Evolutionary conservation across 2,329 filamentous ascomycete genomes (phyloP), one percentile per base, ranked within the genome.

Genomic region (Diaporthe sp.): DNA sequence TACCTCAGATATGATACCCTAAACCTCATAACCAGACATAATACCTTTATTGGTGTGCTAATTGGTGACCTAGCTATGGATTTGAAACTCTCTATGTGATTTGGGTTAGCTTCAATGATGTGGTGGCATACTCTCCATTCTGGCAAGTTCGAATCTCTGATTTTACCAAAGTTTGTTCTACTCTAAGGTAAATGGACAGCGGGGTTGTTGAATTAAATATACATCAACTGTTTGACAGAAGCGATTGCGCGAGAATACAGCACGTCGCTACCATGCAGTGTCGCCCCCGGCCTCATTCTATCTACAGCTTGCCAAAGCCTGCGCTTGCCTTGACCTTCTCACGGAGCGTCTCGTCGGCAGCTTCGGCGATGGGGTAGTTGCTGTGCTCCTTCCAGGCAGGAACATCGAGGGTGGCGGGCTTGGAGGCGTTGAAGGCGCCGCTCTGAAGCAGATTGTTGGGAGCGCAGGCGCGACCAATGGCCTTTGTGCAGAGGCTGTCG

Each of bases 301-400:
- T n/a, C 38, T 64, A 64, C 17, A 64, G 38, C 40, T 45, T 64
- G 8, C 58, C 58, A 42, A 64, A 64, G 35, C 58, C 58, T 19
- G 58, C 58, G 22, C 4, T 64, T 2, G 58, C 58, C 38, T 64
- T 64, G 38, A 64, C 58, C 58, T 64, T 64, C 6, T 64, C 38
- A 17, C 58, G 58, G 8, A 64, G 58, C 25, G 42, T 30, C 58
- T 64, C 58, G 17, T 64, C 58, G 13, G 58, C 58, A 4, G 38
- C 8, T 25, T 42, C 58, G 38, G 58, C 58, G 40, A 45, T 22
- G 38, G 58, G 25, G 25, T 45, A 64, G 25, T 64, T 64, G 38
- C 25, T 64, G 38, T 64, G 7, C 58, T 64, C 58, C 35, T 45
- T 64, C 58, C 58, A 64, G 22, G 38, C 58, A 13, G 58, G 58